Evolutionary conservation across 1,139 yeast species (phyloP), one percentile per base, ranked within the genome.

Genomic region (Taphrina confusa): DNA sequence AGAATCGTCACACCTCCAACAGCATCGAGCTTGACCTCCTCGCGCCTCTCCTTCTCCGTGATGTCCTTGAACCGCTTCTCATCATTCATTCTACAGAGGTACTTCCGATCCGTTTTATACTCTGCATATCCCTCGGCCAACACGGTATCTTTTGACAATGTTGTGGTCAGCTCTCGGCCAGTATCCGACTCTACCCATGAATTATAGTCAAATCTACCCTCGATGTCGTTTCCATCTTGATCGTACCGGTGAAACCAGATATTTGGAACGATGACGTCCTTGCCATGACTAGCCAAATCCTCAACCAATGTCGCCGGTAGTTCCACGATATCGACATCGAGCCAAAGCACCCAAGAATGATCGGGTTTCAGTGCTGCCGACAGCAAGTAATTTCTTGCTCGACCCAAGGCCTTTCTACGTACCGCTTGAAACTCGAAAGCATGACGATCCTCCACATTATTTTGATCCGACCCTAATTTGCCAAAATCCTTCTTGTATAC

Each of bases 281-380:
- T 85, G 66, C 83, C 82, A 64, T 78, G 80, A 66, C 80, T 79
- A 90, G 88, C 88, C 72, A 89, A 76, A 69, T 83, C 87, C 71
- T 89, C 87, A 65, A 89, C 81, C 50, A 89, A 85, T 47, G 85
- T 78, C 16, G 88, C 87, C 0, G 95, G 95, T 67, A 88, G 83
- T 27, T 88, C 80, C 68, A 87, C 95, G 60, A 89, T 84, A 71
- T 89, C 96, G 1, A 83, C 96, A 71, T 89, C 96, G 73, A 96
- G 79, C 96, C 96, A 89, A 70, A 87, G 86, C 11, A 89, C 95
- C 96, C 96, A 89, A 1, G 94, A 84, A 72, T 89, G 96, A 69
- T 87, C 85, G 0, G 95, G 90, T 68, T 83, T 81, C 64, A 89
- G 75, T 0, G 95, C 90, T 46, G 82, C 80, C 1, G 88, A 79